Base-by-base conservation (phyloP, 148 eudicot species). In the Silene conica region DNA sequence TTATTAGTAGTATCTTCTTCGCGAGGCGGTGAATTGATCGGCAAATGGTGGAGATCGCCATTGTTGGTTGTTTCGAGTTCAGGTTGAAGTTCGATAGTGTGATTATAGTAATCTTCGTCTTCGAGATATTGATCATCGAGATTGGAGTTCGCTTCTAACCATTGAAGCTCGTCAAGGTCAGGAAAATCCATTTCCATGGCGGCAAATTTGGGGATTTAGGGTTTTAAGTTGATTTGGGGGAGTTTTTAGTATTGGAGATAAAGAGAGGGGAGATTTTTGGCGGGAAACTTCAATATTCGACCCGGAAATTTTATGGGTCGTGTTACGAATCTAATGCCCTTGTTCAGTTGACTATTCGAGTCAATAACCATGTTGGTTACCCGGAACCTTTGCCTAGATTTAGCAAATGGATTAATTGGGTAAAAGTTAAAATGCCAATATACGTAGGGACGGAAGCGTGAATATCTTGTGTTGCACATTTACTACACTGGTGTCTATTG, bases 71-170 rank as follows among this genome's bases (percentile, higher is more conserved):
- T 46, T 11, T 59, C 71, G 21, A 7, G 50, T 38, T 58, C 75
- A 1, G 54, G 12, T 38, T 61, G 57, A 6, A 69, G 45, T 31
- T 78, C 80, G 9, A 69, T 18, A 31, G 76, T 68, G 43, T 83
- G 86, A 25, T 67, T 78, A 25, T 79, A 80, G 5, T 88, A 78
- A 8, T 88, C 83, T 57, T 70, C 75, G 6, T 46, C 58, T 13
- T 69, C 58, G 72, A 69, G 58, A 7, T 73, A 34, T 14, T 52
- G 72, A 52, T 69, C 72, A 1, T 81, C 77, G 63, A 75, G 68
- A 57, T 86, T 66, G 13, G 89, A 76, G 79, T 88, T 85, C 70
- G 94, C 81, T 84, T 93, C 98, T 23, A 94, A 89, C 97, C 91
- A 94, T 69, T 89, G 82, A 62, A 94, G 96, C 89, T 93, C 98